A percentile compares a stretch with the other conserved stretches of the same genome.
These are phyloP conservation scores for Penicillium coprophilum DNA, from an alignment of 495 filamentous ascomycete species.

Conservation along the genomic window DNA sequence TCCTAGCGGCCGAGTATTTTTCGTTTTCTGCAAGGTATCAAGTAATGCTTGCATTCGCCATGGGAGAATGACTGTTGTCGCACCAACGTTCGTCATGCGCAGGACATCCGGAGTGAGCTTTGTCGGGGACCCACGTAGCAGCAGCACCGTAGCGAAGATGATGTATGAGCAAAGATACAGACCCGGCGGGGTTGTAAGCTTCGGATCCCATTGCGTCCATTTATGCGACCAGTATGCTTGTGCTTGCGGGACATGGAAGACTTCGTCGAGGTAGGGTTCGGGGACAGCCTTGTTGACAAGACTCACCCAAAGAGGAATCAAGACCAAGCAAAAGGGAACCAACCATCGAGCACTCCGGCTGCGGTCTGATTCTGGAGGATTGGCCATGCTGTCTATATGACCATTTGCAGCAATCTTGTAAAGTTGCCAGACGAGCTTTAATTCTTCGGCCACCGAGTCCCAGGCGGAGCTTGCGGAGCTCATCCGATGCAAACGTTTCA, in stretches of 20 bases:
- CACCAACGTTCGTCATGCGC: slow-evolving; percentile 42
- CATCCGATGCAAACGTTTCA: slow-evolving; percentile 11
- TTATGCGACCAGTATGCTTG: slow-evolving; percentile 77
- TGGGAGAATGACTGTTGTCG: slow-evolving; percentile 39
- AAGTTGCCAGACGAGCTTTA: neutral
- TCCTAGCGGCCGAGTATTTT: slow-evolving; percentile 39
- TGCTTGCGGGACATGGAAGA: slow-evolving; percentile 92
- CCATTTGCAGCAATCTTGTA: slow-evolving; percentile 12
- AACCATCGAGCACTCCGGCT: slow-evolving; percentile 44
- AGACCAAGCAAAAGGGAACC: slow-evolving; percentile 42
- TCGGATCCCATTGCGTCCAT: slow-evolving; percentile 85
- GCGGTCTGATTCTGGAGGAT: slow-evolving; percentile 36
- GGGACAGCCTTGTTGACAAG: slow-evolving; percentile 53
- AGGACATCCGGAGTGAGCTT: slow-evolving; percentile 40
- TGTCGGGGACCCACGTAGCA: slow-evolving; percentile 41
- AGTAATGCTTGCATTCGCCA: slow-evolving; percentile 44
- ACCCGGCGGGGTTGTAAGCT: slow-evolving; percentile 94
- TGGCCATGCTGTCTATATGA: slow-evolving; percentile 35
- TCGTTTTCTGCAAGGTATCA: slow-evolving; percentile 38
- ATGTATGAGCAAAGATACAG: slow-evolving; percentile 64
- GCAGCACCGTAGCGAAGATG: slow-evolving; percentile 34
- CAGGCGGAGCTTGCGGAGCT: slow-evolving; percentile 5
- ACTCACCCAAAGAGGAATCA: slow-evolving; percentile 42
- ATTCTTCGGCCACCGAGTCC: neutral
- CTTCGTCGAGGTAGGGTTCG: slow-evolving; percentile 89